phyloP scores from a whole-genome alignment of 306 rosid species.

The Albizia julibrissin region DNA sequence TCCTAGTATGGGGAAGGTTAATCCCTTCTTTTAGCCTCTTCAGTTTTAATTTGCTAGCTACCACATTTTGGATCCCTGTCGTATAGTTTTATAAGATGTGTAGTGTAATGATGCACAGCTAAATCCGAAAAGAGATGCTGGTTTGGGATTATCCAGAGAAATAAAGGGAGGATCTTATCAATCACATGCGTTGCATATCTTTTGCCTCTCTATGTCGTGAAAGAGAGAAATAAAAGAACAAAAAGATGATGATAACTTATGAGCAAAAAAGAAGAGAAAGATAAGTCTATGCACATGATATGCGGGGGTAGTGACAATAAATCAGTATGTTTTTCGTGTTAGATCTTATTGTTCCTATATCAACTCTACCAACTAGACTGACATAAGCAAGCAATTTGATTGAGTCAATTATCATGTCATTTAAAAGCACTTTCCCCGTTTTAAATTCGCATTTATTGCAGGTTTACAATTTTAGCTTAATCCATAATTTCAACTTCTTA shows the following conservation, averaged over 20 bases:
- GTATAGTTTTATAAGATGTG: slow-evolving; percentile 17
- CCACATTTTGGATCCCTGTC: slow-evolving; percentile 2
- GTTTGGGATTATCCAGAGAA: slow-evolving; percentile 35
- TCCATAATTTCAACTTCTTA: not conserved
- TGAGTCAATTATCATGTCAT: not conserved
- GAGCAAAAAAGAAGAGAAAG: slow-evolving; percentile 22
- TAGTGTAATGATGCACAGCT: slow-evolving; percentile 38
- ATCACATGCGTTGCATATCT: slow-evolving; percentile 37
- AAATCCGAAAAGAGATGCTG: slow-evolving; percentile 39
- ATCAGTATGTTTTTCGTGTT: slow-evolving; percentile 45
- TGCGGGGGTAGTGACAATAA: slow-evolving; percentile 35
- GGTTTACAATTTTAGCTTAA: not conserved
- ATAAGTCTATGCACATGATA: slow-evolving; percentile 59
- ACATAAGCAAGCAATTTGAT: not conserved
- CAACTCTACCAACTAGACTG: not conserved
- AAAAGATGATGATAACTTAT: slow-evolving; percentile 32
- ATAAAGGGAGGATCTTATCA: slow-evolving; percentile 32
- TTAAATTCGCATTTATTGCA: not conserved
- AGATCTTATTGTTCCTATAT: slow-evolving; percentile 43
- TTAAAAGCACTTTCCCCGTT: not conserved
- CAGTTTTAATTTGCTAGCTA: slow-evolving; percentile 28
- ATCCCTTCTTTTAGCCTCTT: not conserved
- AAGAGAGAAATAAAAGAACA: slow-evolving; percentile 25
- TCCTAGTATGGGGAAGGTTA: slow-evolving; percentile 53
- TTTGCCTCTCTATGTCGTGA: slow-evolving; percentile 31